Evolutionary conservation across 2,329 filamentous ascomycete genomes (phyloP), one percentile per base, ranked within the genome.

Genomic region (Fusarium anguioides): DNA sequence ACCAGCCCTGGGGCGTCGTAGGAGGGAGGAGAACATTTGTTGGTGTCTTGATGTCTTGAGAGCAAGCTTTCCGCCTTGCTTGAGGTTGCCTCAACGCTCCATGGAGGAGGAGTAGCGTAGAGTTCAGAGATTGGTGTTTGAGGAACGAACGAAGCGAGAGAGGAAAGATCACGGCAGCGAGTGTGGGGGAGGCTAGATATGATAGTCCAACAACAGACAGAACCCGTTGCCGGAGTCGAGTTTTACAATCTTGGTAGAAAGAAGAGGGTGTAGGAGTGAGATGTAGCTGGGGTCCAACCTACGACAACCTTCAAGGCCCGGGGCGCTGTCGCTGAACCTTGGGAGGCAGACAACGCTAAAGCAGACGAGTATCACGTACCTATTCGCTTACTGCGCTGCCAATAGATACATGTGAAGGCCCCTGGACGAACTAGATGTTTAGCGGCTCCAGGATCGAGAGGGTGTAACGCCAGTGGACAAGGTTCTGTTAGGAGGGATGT

Each of bases 11-110:
- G 76, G 72, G 47, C 73, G 75, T 60, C 74, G 76, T 56, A 79
- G 70, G 52, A 78, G 71, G 64, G 78, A 79, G 63, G 76, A 75
- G 72, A 80, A 78, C 78, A 80, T 79, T 69, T 51, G 63, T 68
- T 71, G 52, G 60, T 71, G 60, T 48, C 49, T 50, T 31, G 23
- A 48, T 42, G 26, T 49, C 44, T 60, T 56, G 26, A 44, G 49
- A 40, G 53, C 68, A 71, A 75, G 72, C 69, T 63, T 62, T 63
- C 64, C 67, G 67, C 71, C 65, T 74, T 66, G 62, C 70, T 57
- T 63, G 66, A 59, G 55, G 56, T 64, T 64, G 68, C 66, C 66
- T 75, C 68, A 73, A 62, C 61, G 64, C 66, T 65, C 71, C 69
- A 73, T 73, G 56, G 63, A 65, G 60, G 58, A 59, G 67, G 54